These are phyloP conservation scores for Trifolium fragiferum DNA, from an alignment of 306 rosid species.

Conservation along the genomic window DNA sequence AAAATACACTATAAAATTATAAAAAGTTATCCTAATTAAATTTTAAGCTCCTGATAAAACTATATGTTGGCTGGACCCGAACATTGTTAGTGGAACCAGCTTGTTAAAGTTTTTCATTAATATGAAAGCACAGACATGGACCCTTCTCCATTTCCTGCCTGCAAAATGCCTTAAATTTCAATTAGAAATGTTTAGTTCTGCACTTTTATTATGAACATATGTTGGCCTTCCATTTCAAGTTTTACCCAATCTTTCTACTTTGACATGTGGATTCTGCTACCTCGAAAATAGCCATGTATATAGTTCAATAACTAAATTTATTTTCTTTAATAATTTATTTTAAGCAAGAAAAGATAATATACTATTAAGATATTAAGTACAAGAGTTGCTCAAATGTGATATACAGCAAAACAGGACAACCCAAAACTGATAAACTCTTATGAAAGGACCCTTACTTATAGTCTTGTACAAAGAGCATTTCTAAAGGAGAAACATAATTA, in stretches of 20 bases:
- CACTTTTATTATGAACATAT: neutral
- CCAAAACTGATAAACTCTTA: too few species aligned
- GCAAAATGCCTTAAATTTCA: slow-evolving; percentile 34
- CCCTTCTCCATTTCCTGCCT: slow-evolving; percentile 38
- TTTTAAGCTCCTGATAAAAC: neutral
- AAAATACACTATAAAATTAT: neutral
- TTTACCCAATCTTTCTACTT: slow-evolving; percentile 9
- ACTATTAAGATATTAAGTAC: neutral
- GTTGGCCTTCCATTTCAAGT: slow-evolving; percentile 11
- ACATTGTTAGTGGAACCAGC: slow-evolving; percentile 35
- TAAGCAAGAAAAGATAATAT: neutral
- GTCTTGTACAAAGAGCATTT: too few species aligned
- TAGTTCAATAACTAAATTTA: slow-evolving; percentile 14
- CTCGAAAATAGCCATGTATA: neutral
- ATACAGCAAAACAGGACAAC: too few species aligned
- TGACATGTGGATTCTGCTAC: slow-evolving; percentile 26
- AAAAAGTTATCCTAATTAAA: neutral
- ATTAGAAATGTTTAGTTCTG: slow-evolving; percentile 10
- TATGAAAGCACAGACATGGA: slow-evolving; percentile 33
- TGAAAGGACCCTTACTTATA: too few species aligned
- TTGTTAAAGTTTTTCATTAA: slow-evolving; percentile 31
- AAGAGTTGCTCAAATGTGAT: neutral
- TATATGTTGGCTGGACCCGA: neutral
- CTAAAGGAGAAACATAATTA: too few species aligned
- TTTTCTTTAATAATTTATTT: neutral